Percentiles rank a stretch among this genome's conserved stretches.
Evolutionary conservation across 1,284 basidiomycete genomes (phyloP).

Genomic region (Cutaneotrichosporon daszewskae): DNA sequence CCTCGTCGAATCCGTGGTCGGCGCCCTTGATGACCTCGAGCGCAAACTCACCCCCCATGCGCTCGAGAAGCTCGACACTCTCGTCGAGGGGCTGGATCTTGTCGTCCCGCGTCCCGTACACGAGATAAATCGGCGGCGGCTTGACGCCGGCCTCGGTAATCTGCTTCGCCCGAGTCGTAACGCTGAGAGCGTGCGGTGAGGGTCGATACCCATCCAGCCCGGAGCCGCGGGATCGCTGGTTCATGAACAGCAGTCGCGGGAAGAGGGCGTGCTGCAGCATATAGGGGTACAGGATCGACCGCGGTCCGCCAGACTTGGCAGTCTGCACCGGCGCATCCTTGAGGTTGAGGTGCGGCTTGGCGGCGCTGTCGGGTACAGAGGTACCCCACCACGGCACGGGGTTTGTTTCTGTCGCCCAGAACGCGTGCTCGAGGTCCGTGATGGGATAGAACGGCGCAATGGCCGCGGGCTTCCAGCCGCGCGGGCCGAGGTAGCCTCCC

Average conservation of each 20-base stretch:
- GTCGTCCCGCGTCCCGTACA: conserved; percentile 33
- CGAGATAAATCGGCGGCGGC: conserved; percentile 29
- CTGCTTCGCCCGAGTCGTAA: conserved; percentile 27
- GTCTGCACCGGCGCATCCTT: conserved; percentile 35
- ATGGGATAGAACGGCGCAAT: conserved; percentile 45
- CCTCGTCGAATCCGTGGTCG: conserved; percentile 42
- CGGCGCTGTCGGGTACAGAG: conserved; percentile 34
- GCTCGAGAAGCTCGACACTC: conserved; percentile 24
- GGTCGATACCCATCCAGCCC: conserved; percentile 39
- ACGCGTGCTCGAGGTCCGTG: conserved; percentile 39
- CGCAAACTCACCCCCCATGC: conserved; percentile 10
- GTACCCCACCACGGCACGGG: conserved; percentile 39
- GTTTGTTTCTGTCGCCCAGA: conserved; percentile 44
- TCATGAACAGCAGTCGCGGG: conserved; percentile 38
- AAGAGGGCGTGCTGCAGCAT: conserved; percentile 45
- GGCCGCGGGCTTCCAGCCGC: conserved; percentile 28
- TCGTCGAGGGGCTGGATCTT: conserved; percentile 40
- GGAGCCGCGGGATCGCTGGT: conserved; percentile 31
- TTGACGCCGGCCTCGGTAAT: conserved; percentile 3
- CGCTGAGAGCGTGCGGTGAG: conserved; percentile 28
- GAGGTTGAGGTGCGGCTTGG: conserved; percentile 36
- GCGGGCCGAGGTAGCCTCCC: conserved; percentile 33
- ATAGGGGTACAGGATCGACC: conserved; percentile 42
- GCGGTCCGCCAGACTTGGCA: conserved; percentile 35
- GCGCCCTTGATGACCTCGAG: conserved; percentile 30